Percentiles rank a stretch among this genome's conserved stretches.
Conservation (phyloP, 192 early-diverging fungal species). For the Backusella circina region DNA sequence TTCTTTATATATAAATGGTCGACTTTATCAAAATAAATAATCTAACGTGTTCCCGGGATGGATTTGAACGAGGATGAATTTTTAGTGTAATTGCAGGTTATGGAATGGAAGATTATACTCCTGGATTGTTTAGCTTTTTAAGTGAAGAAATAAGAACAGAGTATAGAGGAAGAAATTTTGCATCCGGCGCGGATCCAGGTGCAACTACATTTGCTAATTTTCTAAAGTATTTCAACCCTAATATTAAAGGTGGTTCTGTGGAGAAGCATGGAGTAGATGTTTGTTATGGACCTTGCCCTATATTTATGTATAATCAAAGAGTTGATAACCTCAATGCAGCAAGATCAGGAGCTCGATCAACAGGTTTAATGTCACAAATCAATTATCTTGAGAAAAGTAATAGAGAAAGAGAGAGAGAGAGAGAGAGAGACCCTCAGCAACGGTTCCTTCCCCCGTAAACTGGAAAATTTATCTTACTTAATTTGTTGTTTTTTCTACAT, state of each 20-base stretch:
- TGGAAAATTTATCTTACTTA: no score
- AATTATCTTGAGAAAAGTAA: neutral
- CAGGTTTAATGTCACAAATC: neutral
- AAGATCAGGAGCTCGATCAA: neutral
- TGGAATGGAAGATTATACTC: neutral
- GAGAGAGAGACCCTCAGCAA: neutral
- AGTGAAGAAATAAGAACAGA: neutral
- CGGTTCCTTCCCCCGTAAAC: no score
- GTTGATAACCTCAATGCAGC: neutral
- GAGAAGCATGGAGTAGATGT: neutral
- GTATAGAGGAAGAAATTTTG: neutral
- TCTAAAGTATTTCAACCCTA: neutral
- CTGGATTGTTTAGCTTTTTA: neutral
- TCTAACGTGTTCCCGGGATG: neutral
- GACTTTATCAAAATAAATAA: neutral
- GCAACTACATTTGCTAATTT: neutral
- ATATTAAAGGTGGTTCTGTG: neutral
- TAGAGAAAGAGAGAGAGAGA: neutral
- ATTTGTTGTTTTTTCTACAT: no score
- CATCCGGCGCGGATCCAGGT: neutral
- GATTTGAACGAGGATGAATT: neutral
- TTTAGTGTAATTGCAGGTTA: neutral
- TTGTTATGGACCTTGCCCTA: neutral
- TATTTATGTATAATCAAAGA: neutral
- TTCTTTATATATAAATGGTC: neutral